Percentiles rank a stretch among this genome's conserved stretches.
These are phyloP conservation scores for Mycosphaerella sp. DNA, from an alignment of 2,329 filamentous ascomycete genomes.

Conservation along the genomic window DNA sequence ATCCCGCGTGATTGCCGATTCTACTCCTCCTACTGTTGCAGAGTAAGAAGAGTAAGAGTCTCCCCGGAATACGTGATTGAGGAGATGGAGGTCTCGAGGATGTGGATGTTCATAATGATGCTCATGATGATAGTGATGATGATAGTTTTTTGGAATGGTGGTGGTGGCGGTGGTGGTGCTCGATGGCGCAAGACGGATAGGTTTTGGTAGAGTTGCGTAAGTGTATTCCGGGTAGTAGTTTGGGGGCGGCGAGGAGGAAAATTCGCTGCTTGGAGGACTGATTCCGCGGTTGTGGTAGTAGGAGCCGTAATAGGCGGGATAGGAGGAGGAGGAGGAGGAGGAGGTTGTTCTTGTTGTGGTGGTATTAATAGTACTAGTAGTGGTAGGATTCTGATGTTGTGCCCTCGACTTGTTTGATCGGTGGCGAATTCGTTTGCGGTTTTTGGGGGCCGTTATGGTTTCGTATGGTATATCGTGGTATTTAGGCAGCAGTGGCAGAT, in stretches of 20 bases:
- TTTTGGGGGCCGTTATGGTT: not conserved
- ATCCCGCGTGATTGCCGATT: constrained; percentile 17
- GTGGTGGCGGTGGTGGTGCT: constrained; percentile 2
- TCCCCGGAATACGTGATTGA: too few species aligned
- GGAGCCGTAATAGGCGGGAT: too few species aligned
- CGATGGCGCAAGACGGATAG: not conserved
- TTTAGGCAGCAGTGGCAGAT: not conserved
- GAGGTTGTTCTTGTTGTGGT: too few species aligned
- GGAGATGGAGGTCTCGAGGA: too few species aligned
- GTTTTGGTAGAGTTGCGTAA: not conserved
- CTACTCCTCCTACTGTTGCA: not conserved
- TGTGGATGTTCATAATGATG: too few species aligned
- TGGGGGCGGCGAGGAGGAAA: not conserved
- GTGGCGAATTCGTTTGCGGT: constrained; percentile 3
- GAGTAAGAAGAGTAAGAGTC: too few species aligned
- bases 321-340: too few species aligned
- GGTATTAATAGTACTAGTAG: not conserved
- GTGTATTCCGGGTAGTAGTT: not conserved
- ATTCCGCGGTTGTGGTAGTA: too few species aligned
- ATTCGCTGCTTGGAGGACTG: not conserved
- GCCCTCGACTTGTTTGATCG: constrained; percentile 2
- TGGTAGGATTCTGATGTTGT: not conserved
- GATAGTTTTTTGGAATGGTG: not conserved
- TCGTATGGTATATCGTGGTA: not conserved
- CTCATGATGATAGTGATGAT: too few species aligned